Percentiles rank a stretch among this genome's conserved stretches.
These are phyloP conservation scores for Citrus mangshanensis DNA, from an alignment of 345 rosid species.

Conservation along the genomic window DNA sequence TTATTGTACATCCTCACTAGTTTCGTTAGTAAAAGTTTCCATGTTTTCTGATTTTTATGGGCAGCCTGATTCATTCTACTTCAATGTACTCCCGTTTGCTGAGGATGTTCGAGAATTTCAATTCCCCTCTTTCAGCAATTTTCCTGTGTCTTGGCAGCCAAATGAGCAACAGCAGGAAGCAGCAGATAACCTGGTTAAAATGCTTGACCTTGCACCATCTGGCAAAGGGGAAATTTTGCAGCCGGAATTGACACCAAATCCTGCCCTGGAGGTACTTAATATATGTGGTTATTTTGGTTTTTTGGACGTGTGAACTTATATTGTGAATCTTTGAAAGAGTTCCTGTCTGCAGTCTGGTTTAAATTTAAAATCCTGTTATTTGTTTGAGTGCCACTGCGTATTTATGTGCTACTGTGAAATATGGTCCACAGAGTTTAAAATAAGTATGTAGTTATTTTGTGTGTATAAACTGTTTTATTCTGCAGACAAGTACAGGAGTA, in stretches of 20 bases:
- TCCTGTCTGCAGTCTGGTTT: not conserved
- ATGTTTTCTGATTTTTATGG: constrained; percentile 14
- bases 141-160: constrained; percentile 72
- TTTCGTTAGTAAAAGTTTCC: constrained; percentile 7
- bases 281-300: not conserved
- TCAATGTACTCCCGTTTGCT: constrained; percentile 80
- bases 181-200: constrained; percentile 73
- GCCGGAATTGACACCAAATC: constrained; percentile 90
- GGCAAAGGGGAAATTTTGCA: constrained; percentile 54
- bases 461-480: not conserved
- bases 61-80: constrained; percentile 92
- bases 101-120: constrained; percentile 94
- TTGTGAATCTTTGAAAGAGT: not conserved
- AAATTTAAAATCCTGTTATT: not conserved
- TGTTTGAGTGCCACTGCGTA: not conserved
- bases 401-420: not conserved
- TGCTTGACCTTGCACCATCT: constrained; percentile 83
- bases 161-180: constrained; percentile 76
- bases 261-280: constrained; percentile 64
- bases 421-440: not conserved
- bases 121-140: constrained; percentile 73
- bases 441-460: not conserved
- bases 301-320: not conserved
- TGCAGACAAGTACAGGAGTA: not conserved
- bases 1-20: not conserved